These are phyloP conservation scores for Peronospora farinosa DNA, from an alignment of 352 stramenopile genomes.

Conservation along the genomic window DNA sequence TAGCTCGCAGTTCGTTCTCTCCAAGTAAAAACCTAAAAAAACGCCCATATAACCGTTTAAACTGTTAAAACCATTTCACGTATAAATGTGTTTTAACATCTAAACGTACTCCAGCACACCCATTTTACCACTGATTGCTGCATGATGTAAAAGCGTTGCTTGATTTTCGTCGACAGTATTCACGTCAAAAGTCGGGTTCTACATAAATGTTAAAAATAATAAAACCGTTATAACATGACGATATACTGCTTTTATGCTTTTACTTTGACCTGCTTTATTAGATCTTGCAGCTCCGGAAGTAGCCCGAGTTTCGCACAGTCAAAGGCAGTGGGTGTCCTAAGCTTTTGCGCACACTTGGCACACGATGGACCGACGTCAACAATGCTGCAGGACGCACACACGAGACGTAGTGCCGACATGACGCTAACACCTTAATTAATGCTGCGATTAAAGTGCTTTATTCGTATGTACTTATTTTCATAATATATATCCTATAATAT, in stretches of 20 bases:
- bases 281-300: conserved; percentile 47
- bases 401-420: conserved; percentile 18
- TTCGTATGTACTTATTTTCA: background rate
- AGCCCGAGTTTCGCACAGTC: conserved; percentile 63
- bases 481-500: no score
- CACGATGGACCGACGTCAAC: conserved; percentile 20
- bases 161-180: conserved; percentile 43
- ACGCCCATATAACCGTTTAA: background rate
- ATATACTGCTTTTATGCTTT: background rate
- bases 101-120: conserved; percentile 52
- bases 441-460: background rate
- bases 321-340: conserved; percentile 39
- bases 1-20: conserved; percentile 26
- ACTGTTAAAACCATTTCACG: background rate
- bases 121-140: conserved; percentile 78
- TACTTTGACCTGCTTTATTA: conserved; percentile 41
- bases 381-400: conserved; percentile 34
- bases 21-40: conserved; percentile 43
- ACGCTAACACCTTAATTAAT: background rate
- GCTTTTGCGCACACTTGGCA: conserved; percentile 32
- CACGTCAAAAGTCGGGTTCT: conserved; percentile 52
- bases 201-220: background rate
- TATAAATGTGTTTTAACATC: background rate
- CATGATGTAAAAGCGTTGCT: conserved; percentile 71
- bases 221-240: background rate